These are phyloP conservation scores for Vigna radiata DNA, from an alignment of 306 rosid genomes.

Conservation along the genomic window DNA sequence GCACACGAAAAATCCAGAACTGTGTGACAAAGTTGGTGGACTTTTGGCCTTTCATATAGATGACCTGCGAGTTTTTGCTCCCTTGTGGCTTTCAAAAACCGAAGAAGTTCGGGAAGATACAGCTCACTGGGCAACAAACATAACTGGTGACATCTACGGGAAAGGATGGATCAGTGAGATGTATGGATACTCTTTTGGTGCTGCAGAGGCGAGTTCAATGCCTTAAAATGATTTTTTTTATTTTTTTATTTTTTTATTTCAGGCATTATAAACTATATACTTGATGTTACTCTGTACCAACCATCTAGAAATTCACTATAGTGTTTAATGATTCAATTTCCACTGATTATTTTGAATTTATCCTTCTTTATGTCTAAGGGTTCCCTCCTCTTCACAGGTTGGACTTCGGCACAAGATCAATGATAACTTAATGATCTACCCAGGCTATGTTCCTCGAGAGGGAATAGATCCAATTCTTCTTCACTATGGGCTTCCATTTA, in stretches of 20 bases:
- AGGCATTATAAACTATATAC: conserved; percentile 10
- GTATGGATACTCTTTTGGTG: conserved; percentile 99
- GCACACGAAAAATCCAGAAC: conserved; percentile 89
- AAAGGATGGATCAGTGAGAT: conserved; percentile 99
- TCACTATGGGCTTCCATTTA: conserved; percentile 91
- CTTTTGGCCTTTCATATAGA: conserved; percentile 93
- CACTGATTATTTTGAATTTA: conserved; percentile 33
- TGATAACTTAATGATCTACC: conserved; percentile 96
- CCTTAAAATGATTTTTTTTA: conserved; percentile 5
- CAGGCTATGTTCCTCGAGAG: conserved; percentile 81
- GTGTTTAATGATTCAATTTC: conserved; percentile 30
- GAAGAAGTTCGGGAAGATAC: conserved; percentile 95
- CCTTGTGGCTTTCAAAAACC: conserved; percentile 96
- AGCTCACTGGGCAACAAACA: conserved; percentile 91
- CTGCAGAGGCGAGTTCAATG: conserved; percentile 80
- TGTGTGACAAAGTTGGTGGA: conserved; percentile 99
- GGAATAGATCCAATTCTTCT: conserved; percentile 91
- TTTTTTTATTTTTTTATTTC: too few relatives aligned
- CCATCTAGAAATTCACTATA: conserved; percentile 9
- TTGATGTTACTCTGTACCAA: not conserved
- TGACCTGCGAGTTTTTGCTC: conserved; percentile 91
- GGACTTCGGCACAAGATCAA: conserved; percentile 97
- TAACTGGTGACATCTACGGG: conserved; percentile 93
- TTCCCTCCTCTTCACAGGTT: conserved; percentile 58
- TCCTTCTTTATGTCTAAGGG: conserved; percentile 21